These are phyloP conservation scores for Neurospora sp. DNA, from an alignment of 495 filamentous ascomycete genomes.

Conservation along the genomic window DNA sequence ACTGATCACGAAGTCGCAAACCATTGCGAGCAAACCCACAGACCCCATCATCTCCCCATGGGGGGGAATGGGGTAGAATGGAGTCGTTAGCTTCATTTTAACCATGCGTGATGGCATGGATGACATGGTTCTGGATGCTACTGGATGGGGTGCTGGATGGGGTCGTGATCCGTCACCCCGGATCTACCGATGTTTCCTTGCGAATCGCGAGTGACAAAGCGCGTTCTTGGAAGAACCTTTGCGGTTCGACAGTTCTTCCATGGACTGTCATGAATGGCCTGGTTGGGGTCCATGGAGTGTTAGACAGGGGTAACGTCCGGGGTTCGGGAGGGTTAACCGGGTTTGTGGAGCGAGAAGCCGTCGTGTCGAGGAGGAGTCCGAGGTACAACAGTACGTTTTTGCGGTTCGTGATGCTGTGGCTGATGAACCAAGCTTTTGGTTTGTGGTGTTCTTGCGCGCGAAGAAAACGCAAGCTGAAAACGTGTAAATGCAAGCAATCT, in stretches of 20 bases:
- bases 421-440: neutral
- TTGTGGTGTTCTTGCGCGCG: neutral
- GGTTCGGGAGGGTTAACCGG: neutral
- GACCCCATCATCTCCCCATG: neutral
- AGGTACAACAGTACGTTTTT: neutral
- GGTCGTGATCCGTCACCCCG: neutral
- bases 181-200: neutral
- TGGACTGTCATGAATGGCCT: neutral
- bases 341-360: neutral
- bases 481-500: neutral
- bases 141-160: neutral
- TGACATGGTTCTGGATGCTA: neutral
- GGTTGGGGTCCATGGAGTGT: neutral
- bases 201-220: neutral
- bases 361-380: neutral
- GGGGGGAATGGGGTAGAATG: neutral
- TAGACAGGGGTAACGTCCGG: neutral
- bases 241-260: neutral
- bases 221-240: neutral
- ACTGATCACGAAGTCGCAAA: neutral
- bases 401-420: neutral
- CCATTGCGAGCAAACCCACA: neutral
- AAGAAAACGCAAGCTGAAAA: neutral
- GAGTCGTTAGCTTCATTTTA: neutral
- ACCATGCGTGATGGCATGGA: neutral